phyloP scores from a whole-genome alignment of 2,329 filamentous ascomycete genomes.

The Neurospora crassa region DNA sequence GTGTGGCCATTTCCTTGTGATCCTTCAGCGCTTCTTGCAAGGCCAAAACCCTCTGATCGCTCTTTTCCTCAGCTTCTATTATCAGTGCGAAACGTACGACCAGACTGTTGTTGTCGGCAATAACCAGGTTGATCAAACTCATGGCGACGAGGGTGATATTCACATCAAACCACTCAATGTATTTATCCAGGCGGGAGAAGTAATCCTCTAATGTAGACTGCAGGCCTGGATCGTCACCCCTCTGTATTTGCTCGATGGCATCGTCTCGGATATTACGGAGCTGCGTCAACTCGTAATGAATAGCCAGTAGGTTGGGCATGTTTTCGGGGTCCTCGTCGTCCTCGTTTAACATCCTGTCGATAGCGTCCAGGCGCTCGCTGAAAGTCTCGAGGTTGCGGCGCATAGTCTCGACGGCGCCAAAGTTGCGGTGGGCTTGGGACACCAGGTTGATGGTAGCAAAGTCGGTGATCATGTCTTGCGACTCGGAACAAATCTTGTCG shows the following conservation, averaged over 20 bases:
- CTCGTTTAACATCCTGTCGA: conserved; percentile 70
- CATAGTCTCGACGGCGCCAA: conserved; percentile 89
- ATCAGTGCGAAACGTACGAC: conserved; percentile 87
- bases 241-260: conserved; percentile 90
- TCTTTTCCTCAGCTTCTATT: conserved; percentile 93
- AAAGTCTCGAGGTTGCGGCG: conserved; percentile 83
- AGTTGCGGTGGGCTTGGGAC: conserved; percentile 92
- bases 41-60: conserved; percentile 82
- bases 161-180: conserved; percentile 91
- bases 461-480: conserved; percentile 94
- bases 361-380: conserved; percentile 61
- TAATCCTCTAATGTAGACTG: conserved; percentile 82
- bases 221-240: conserved; percentile 61
- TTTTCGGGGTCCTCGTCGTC: conserved; percentile 81
- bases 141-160: conserved; percentile 83
- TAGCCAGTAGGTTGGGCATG: conserved; percentile 81
- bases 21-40: conserved; percentile 91
- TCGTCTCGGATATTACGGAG: conserved; percentile 91
- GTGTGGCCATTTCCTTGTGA: conserved; percentile 84
- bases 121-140: conserved; percentile 80
- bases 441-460: conserved; percentile 88
- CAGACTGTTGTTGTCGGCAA: conserved; percentile 77
- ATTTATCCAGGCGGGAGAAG: conserved; percentile 76
- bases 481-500: conserved; percentile 92
- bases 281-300: conserved; percentile 87